A percentile compares a stretch with the other conserved stretches of the same genome.
Evolutionary conservation across 352 stramenopile genomes (phyloP).

Genomic region (Thalassiosira allenii): DNA sequence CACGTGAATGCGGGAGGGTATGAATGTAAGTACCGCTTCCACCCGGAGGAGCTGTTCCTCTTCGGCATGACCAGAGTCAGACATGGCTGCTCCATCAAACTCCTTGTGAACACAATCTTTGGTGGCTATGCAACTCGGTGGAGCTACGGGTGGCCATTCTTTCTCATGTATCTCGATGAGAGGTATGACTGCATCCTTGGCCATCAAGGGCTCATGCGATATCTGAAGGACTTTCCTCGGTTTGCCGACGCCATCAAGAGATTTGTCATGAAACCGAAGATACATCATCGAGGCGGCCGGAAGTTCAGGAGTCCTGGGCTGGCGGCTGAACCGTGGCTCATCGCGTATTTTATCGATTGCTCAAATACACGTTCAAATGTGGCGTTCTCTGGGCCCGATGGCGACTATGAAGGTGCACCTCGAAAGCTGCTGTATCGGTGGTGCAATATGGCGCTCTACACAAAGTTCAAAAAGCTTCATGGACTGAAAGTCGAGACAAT

Average conservation of each 20-base stretch:
- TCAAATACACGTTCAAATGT: conserved; percentile 23
- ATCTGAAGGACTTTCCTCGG: conserved; percentile 35
- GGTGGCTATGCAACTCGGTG: conserved; percentile 33
- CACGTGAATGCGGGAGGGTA: neutral
- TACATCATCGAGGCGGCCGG: neutral
- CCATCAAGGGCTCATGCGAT: conserved; percentile 35
- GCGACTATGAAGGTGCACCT: conserved; percentile 41
- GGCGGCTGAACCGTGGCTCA: conserved; percentile 23
- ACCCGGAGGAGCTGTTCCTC: conserved; percentile 45
- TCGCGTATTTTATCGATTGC: conserved; percentile 58
- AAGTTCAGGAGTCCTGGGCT: conserved; percentile 12
- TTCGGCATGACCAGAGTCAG: conserved; percentile 41
- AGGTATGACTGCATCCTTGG: conserved; percentile 35
- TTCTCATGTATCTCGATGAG: conserved; percentile 38
- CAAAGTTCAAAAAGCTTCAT: conserved; percentile 51
- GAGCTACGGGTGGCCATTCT: conserved; percentile 36
- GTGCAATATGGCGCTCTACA: conserved; percentile 44
- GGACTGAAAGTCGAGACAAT: conserved; percentile 53
- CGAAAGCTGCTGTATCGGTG: conserved; percentile 5
- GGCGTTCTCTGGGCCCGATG: conserved; percentile 50
- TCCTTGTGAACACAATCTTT: conserved; percentile 39
- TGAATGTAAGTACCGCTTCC: conserved; percentile 9
- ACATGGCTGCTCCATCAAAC: conserved; percentile 20
- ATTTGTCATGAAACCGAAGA: conserved; percentile 11
- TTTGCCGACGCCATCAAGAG: conserved; percentile 33